Conservation (phyloP, 495 filamentous ascomycete species). For the Collariella sp. region DNA sequence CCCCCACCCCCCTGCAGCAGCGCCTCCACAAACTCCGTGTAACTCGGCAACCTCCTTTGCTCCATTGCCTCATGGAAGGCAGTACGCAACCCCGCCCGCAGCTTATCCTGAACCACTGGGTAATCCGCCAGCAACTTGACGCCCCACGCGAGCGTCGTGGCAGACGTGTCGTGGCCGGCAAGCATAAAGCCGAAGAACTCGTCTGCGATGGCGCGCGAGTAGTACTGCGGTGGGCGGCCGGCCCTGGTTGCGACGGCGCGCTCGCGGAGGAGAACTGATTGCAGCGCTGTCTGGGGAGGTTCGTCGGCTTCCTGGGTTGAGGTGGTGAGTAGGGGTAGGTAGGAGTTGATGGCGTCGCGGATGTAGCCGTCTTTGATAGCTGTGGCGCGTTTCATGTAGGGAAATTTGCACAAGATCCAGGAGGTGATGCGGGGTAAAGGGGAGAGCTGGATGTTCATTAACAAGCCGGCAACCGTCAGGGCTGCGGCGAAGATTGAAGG, state of each 20-base stretch:
- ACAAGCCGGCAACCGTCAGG: conserved; percentile 9
- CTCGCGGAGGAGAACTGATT: conserved; percentile 33
- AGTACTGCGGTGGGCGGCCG: conserved; percentile 20
- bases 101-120: conserved; percentile 18
- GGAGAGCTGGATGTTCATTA: conserved; percentile 16
- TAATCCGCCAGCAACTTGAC: conserved; percentile 30
- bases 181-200: conserved; percentile 29
- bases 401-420: conserved; percentile 11
- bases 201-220: conserved; percentile 22
- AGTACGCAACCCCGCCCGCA: conserved; percentile 15
- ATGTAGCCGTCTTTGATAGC: conserved; percentile 19
- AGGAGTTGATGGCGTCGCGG: conserved; percentile 16
- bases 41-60: conserved; percentile 13
- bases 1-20: too few relatives aligned
- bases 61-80: conserved; percentile 16
- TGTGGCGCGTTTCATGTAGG: conserved; percentile 13
- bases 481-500: conserved; percentile 14
- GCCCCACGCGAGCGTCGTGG: conserved; percentile 21
- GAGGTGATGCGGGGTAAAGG: conserved; percentile 13
- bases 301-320: conserved; percentile 6
- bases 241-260: conserved; percentile 25
- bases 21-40: conserved; percentile 15
- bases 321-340: conserved; percentile 8
- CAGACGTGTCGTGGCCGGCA: conserved; percentile 26
- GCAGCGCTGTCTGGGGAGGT: conserved; percentile 21